A percentile compares a stretch with the other conserved stretches of the same genome.
phyloP scores from a whole-genome alignment of 2,329 filamentous ascomycete species.

The Calonectria ilicicola region DNA sequence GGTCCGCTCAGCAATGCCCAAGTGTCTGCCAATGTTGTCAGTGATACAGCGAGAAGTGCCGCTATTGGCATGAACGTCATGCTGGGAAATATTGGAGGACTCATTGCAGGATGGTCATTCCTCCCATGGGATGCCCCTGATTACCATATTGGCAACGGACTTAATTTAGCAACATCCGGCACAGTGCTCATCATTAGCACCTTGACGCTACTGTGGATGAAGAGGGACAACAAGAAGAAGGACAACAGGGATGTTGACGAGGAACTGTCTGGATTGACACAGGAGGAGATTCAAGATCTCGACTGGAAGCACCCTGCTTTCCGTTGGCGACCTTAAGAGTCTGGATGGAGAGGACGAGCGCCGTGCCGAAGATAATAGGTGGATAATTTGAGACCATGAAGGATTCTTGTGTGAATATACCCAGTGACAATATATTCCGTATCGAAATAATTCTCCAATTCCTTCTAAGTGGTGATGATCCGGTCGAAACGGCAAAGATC shows the following conservation, averaged over 20 bases:
- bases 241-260: conserved; percentile 43
- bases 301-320: conserved; percentile 76
- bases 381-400: background rate
- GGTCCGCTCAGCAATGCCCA: conserved; percentile 77
- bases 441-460: background rate
- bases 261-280: conserved; percentile 65
- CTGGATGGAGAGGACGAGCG: background rate
- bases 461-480: background rate
- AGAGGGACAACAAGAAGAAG: conserved; percentile 64
- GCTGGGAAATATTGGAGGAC: conserved; percentile 76
- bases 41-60: conserved; percentile 75
- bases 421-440: background rate
- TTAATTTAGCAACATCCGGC: conserved; percentile 72
- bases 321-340: conserved; percentile 59
- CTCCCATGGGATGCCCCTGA: conserved; percentile 71
- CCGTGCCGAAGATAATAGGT: background rate
- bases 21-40: conserved; percentile 76
- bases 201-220: conserved; percentile 69
- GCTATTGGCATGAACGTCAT: conserved; percentile 76
- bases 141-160: conserved; percentile 76
- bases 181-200: conserved; percentile 63
- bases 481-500: background rate
- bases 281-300: conserved; percentile 66
- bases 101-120: conserved; percentile 74
- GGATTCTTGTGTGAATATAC: background rate